These are phyloP conservation scores for Chlorencoelia australis DNA, from an alignment of 2,329 filamentous ascomycete species.

Conservation along the genomic window DNA sequence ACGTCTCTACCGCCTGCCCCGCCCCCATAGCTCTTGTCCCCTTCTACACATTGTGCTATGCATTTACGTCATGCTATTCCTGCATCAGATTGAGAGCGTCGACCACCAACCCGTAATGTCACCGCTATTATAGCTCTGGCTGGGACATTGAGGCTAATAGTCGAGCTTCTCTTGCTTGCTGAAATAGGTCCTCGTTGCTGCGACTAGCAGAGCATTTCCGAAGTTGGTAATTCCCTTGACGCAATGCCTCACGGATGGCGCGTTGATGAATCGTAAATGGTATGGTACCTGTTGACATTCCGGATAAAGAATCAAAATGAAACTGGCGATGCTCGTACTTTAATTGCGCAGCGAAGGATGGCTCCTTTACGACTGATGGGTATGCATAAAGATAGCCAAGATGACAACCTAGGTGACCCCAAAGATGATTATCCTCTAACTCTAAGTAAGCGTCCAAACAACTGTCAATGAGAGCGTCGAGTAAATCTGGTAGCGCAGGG, in stretches of 20 bases:
- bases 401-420: constrained; percentile 2
- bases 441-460: constrained; percentile 1
- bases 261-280: constrained; percentile 8
- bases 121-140: too few species aligned
- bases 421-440: constrained; percentile 1
- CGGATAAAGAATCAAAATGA: constrained; percentile 9
- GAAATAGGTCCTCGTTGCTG: constrained; percentile 44
- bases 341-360: constrained; percentile 6
- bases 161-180: constrained; percentile 30
- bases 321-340: constrained; percentile 12
- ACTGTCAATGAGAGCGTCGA: constrained; percentile 8
- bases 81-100: too few species aligned
- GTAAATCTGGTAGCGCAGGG: constrained; percentile 4
- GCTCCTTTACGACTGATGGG: constrained; percentile 5
- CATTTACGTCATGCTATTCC: too few species aligned
- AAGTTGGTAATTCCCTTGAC: constrained; percentile 6
- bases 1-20: too few species aligned
- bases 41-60: too few species aligned
- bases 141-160: constrained; percentile 1
- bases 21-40: too few species aligned
- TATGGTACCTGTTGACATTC: constrained; percentile 6
- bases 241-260: constrained; percentile 6
- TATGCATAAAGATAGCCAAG: constrained; percentile 8
- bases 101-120: too few species aligned
- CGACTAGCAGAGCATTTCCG: constrained; percentile 7